Evolutionary conservation across 1,139 yeast species (phyloP), one percentile per base, ranked within the genome.

Genomic region (Candida labiduridarum): DNA sequence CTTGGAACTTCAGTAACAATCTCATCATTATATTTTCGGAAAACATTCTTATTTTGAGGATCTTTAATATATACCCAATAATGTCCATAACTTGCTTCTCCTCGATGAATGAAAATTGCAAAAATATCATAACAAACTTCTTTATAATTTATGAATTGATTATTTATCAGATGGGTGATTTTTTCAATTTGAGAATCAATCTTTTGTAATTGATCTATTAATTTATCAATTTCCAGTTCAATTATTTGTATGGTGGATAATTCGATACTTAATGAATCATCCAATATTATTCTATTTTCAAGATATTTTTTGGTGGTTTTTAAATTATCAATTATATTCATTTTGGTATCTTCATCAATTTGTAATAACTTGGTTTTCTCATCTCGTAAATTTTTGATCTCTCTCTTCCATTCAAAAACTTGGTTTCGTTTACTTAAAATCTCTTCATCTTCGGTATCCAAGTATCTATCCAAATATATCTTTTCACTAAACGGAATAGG

Each of bases 71-170:
- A 94, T 14, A 92, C 82, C 97, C 98, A 94, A 65, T 94, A 94
- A 67, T 94, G 99, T 2, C 99, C 99, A 63, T 89, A 92, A 50
- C 91, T 85, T 1, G 97, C 99, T 61, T 91, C 96, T 7, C 99
- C 99, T 49, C 97, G 76, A 67, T 94, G 99, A 45, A 95, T 90
- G 62, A 94, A 94, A 7, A 94, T 86, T 0, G 98, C 96, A 72
- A 92, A 94, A 11, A 94, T 78, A 0, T 89, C 78, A 66, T 94
- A 94, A 0, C 94, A 96, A 29, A 85, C 79, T 49, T 78, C 70
- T 47, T 76, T 80, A 68, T 87, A 82, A 9, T 73, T 72, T 18
- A 74, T 72, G 63, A 87, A 91, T 60, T 87, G 95, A 22, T 66
- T 68, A 18, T 80, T 69, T 8, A 89, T 81, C 46, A 72, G 72